A percentile compares a stretch with the other conserved stretches of the same genome.
These are phyloP conservation scores for Fusarium sp. DNA, from an alignment of 2,329 filamentous ascomycete genomes.

Conservation along the genomic window DNA sequence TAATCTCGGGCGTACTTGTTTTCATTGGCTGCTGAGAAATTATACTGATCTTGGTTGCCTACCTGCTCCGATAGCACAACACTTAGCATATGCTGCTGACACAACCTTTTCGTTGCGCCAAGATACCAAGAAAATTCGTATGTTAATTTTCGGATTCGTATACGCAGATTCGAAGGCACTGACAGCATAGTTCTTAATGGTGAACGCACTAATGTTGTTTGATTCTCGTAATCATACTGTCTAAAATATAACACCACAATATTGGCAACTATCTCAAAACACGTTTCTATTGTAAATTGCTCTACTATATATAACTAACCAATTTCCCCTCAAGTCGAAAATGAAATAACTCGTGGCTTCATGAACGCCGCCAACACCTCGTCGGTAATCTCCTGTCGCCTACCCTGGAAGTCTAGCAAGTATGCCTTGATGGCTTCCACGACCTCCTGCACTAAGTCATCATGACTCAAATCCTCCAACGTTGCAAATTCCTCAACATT, in stretches of 20 bases:
- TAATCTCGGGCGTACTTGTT: not conserved
- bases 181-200: not conserved
- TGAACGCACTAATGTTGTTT: not conserved
- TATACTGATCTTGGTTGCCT: not conserved
- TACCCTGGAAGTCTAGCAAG: slow-evolving; percentile 4
- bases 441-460: not conserved
- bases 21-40: not conserved
- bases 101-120: not conserved
- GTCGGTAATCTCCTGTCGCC: slow-evolving; percentile 4
- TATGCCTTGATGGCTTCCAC: slow-evolving; percentile 5
- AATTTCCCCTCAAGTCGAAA: not conserved
- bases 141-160: not conserved
- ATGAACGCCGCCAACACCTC: slow-evolving; percentile 7
- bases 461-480: not conserved
- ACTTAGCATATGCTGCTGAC: not conserved
- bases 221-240: not conserved
- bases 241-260: not conserved
- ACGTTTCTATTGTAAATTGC: not conserved
- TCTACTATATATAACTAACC: not conserved
- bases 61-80: too few relatives aligned
- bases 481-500: not conserved
- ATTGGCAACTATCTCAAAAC: not conserved
- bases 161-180: not conserved
- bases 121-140: not conserved
- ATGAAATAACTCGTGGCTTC: slow-evolving; percentile 2